Evolutionary conservation across 495 filamentous ascomycete species (phyloP), one percentile per base, ranked within the genome.

Genomic region (Daldinia vernicosa): DNA sequence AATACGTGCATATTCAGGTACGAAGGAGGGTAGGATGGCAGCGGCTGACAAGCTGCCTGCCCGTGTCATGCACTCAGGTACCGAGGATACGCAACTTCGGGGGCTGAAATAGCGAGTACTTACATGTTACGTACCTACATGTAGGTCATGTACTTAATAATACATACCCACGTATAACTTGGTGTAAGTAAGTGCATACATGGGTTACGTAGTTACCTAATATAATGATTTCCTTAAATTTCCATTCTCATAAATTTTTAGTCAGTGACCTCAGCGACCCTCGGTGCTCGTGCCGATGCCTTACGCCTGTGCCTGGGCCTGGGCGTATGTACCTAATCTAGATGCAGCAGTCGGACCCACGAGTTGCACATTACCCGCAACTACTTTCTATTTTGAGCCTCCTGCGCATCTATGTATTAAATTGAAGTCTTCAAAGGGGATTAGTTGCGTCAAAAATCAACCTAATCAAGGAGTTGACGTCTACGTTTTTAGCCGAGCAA

Each of bases 1-100:
- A 35, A 62, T 71, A 71, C 57, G 69, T 67, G 69, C 69, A 72
- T 67, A 71, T 71, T 67, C 53, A 72, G 69, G 69, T 59, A 72
- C 63, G 54, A 60, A 58, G 58, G 66, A 72, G 67, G 67, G 64
- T 72, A 55, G 60, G 32, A 67, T 64, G 64, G 59, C 58, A 19
- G 63, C 63, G 60, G 69, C 69, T 72, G 64, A 67, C 64, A n/a
- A 66, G 47, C 62, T 66, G 63, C 63, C 58, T 63, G 32, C 26
- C 26, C 26, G 55, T 70, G 61, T 54, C 47, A 57, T 66, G 50
- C 30, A 56, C 57, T 66, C 62, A 62, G 68, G 60, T 67, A 72
- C 63, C 63, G 33, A 67, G 40, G 59, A 63, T 28, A 67, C 60
- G 53, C 53, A 67, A 59, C 39, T 63, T 37, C 19, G 43, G 37